A percentile compares a stretch with the other conserved stretches of the same genome.
Evolutionary conservation across 306 rosid species (phyloP).

Genomic region (Malus asiatica): DNA sequence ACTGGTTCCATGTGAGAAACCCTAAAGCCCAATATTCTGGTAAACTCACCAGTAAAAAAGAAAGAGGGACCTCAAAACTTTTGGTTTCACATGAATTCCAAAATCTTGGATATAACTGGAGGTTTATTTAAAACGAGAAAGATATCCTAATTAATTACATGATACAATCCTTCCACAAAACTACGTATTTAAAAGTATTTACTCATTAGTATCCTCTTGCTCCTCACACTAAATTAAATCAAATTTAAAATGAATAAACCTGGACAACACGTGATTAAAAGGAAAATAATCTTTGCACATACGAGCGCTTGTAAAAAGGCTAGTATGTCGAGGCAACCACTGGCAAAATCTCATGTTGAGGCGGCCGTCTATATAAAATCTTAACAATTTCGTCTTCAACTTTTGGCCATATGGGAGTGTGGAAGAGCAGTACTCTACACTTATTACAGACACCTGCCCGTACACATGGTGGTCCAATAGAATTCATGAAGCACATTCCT

Average conservation of each 20-base stretch:
- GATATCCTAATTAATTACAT: background rate
- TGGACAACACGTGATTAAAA: background rate
- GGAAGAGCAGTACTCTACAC: background rate
- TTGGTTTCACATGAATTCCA: background rate
- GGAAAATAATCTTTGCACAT: too few species aligned
- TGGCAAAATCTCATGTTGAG: background rate
- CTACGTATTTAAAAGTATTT: background rate
- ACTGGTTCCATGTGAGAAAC: too few species aligned
- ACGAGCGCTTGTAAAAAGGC: too few species aligned
- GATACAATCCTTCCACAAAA: background rate
- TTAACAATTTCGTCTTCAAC: background rate
- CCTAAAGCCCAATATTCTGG: background rate
- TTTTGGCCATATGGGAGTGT: background rate
- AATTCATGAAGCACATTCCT: constrained; percentile 4
- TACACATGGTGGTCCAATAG: constrained; percentile 26
- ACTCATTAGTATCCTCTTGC: background rate
- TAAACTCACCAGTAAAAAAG: background rate
- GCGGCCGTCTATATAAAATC: background rate
- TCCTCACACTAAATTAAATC: too few species aligned
- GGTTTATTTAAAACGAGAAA: background rate
- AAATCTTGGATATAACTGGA: background rate
- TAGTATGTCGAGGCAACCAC: background rate
- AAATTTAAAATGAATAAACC: too few species aligned
- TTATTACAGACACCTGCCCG: constrained; percentile 17
- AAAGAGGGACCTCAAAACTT: too few species aligned